Base-by-base conservation (phyloP, 140 eudicot genomes). In the Senecio squalidus region DNA sequence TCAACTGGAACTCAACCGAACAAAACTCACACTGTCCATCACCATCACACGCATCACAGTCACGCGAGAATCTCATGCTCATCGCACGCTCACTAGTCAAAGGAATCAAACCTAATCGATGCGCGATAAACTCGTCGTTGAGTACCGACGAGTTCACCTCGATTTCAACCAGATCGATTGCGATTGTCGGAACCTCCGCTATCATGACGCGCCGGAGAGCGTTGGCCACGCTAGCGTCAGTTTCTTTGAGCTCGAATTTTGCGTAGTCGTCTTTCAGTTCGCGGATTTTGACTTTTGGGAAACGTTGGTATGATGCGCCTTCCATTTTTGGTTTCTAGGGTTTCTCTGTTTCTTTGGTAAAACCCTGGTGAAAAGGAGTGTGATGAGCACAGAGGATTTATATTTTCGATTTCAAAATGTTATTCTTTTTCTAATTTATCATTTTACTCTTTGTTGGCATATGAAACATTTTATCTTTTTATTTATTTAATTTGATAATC, bases 181-280 rank as follows among this genome's bases (percentile, higher is more conserved):
- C 99, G 64, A 93, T 72, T 14, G 96, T 93, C 9, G 99, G 99
- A 9, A 92, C 99, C 26, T 92, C 96, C 16, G 99, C 75, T 0
- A 84, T 88, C 99, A 87, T 92, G n/a, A 92, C 89, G 27, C 98
- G 96, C 7, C 98, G 98, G 73, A 92, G 95, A 1, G 98, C 96
- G 77, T 92, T 92, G 29, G 98, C 98, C 68, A 92, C 52, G 55
- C 84, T 74, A 3, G 93, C 89, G 55, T 92, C 98, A 30, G 96
- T 87, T 34, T 88, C 76, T 1, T 85, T 84, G 28, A 92, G 93
- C 82, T 87, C 98, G 75, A 92, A 92, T 39, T 92, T 87, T 61
- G 64, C 71, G 71, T 64, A 87, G 52, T 92, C 98, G 45, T 84
- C 84, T 34, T 78, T 75, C 14, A 87, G 72, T 33, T 80, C 90